A percentile compares a stretch with the other conserved stretches of the same genome.
phyloP scores from a whole-genome alignment of 805 yeast genomes.

The Pichia occidentalis region DNA sequence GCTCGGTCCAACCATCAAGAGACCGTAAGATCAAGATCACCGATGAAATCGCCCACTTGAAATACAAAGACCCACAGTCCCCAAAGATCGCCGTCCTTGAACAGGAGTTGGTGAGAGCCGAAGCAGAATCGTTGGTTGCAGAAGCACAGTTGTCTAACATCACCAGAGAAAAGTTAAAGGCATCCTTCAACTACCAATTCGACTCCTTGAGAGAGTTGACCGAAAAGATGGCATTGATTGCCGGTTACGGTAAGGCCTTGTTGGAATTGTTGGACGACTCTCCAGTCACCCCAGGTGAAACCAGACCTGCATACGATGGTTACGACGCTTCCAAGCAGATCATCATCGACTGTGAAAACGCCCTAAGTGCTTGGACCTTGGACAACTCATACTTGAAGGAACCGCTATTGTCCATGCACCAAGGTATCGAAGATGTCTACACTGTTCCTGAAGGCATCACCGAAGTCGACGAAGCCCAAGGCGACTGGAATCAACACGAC shows the following conservation, averaged over 20 bases:
- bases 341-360: constrained; percentile 93
- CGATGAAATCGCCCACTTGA: constrained; percentile 94
- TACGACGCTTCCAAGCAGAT: constrained; percentile 97
- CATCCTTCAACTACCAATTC: constrained; percentile 94
- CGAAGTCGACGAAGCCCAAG: constrained; percentile 40
- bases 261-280: constrained; percentile 93
- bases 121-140: constrained; percentile 97
- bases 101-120: constrained; percentile 98
- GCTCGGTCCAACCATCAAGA: constrained; percentile 96
- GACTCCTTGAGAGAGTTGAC: constrained; percentile 92
- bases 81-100: constrained; percentile 93
- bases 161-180: constrained; percentile 96
- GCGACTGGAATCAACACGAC: constrained; percentile 35
- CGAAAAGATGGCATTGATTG: constrained; percentile 94
- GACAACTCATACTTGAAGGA: constrained; percentile 87
- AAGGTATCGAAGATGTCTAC: constrained; percentile 40
- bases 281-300: constrained; percentile 98
- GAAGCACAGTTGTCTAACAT: constrained; percentile 98
- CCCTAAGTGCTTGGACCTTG: constrained; percentile 93
- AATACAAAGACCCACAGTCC: constrained; percentile 97
- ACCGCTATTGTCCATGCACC: constrained; percentile 66
- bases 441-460: constrained; percentile 58
- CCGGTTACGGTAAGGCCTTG: constrained; percentile 97
- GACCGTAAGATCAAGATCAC: constrained; percentile 97
- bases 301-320: constrained; percentile 97